Base-by-base conservation (phyloP, 345 rosid genomes). In the Populus ilicifolia region DNA sequence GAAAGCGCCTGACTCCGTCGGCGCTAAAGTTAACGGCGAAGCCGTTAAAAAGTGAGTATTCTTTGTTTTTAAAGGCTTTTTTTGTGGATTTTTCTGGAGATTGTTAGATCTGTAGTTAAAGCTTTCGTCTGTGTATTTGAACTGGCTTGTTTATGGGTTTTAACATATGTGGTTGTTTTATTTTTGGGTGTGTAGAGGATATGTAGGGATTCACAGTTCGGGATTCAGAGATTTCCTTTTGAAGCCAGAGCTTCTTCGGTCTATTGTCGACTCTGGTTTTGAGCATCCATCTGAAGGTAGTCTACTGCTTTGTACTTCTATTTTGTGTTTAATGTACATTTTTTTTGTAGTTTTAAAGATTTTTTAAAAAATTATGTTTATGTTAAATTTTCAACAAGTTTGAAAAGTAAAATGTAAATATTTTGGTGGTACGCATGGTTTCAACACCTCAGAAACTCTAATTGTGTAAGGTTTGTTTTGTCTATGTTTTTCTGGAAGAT, bases 271-370 rank as follows among this genome's bases (percentile, higher is more conserved):
- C 85, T 96, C 99, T 0, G 98, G 99, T 56, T 96, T 96, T 87
- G 98, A 96, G 91, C 99, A 93, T 85, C 99, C 99, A 33, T 96
- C 99, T 0, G 98, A 96, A 96, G 99, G 99, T 87, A 88, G 84
- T 43, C 30, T 18, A 20, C 41, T 64, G 29, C 39, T 33, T n/a
- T 69, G 38, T 74, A 10, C 63, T 10, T n/a, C 29, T n/a, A 11
- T 4, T n/a, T 59, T n/a, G 63, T 56, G 5, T 59, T n/a, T n/a
- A 59, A 59, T n/a, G 29, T n/a, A 9, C 29, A 5, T 59, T n/a
- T 9, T 59, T 33, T 33, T 4, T 33, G 14, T 59, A 10, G 8
- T 52, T 52, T 4, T 3, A 1, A 59, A 1, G 0, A 11, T 59
- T n/a, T 4, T 59, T 4, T 56, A 8, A 10, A n/a, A 54, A 54